Conservation (phyloP, 129 eudicot genomes). For the Rutidosis leptorrhynchoides region DNA sequence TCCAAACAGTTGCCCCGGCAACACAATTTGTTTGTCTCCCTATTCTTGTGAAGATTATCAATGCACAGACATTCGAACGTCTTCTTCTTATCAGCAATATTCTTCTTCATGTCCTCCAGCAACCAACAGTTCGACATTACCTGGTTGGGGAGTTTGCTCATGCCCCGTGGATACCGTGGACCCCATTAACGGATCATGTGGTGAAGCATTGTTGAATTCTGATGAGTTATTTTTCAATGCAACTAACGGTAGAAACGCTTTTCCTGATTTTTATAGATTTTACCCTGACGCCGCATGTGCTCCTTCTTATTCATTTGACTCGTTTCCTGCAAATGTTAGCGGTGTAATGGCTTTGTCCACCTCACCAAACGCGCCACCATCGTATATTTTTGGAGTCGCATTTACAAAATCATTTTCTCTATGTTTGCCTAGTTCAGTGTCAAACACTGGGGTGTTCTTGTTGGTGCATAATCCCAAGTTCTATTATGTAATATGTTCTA, state of each 20-base stretch:
- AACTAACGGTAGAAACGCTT: not conserved
- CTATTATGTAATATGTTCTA: too few relatives aligned
- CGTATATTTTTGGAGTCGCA: not conserved
- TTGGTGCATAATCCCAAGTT: too few relatives aligned
- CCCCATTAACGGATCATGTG: not conserved
- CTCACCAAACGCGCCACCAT: constrained; percentile 15
- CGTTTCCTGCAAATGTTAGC: constrained; percentile 11
- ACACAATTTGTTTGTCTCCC: constrained; percentile 6
- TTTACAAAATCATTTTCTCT: constrained; percentile 16
- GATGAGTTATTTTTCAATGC: not conserved
- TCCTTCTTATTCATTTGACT: constrained; percentile 1
- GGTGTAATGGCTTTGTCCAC: constrained; percentile 23
- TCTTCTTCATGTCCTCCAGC: constrained; percentile 21
- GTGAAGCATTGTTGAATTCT: not conserved
- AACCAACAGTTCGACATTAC: not conserved
- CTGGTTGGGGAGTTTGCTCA: constrained; percentile 8
- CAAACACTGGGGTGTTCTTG: not conserved
- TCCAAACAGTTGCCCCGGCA: not conserved
- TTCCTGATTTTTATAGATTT: not conserved
- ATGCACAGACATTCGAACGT: constrained; percentile 32
- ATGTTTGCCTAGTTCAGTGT: constrained; percentile 13
- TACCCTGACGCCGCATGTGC: constrained; percentile 13
- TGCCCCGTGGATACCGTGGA: not conserved
- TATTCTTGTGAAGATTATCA: constrained; percentile 30
- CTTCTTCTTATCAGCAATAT: not conserved